Evolutionary conservation across 306 rosid species (phyloP), one percentile per base, ranked within the genome.

Genomic region (Malus sylvestris): DNA sequence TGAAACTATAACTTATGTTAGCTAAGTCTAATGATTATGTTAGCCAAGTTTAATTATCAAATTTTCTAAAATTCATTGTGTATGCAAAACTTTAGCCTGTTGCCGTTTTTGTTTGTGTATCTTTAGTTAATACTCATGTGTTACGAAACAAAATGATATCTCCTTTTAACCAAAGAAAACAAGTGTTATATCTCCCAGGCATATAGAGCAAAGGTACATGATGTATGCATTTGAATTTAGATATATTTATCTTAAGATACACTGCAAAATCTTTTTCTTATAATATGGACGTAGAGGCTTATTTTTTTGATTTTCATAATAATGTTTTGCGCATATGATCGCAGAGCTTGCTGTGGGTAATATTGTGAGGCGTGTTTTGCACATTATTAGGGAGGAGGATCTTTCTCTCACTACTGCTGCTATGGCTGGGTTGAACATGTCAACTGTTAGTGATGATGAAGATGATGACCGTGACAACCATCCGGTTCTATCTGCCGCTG

Each of bases 321-420:
- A 66, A 82, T 70, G 46, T 73, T 85, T 60, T 52, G 73, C 74
- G 59, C 45, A 66, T 83, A 80, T 67, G 16, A 83, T 79, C 55
- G 84, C 90, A 96, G 99, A 96, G 89, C 87, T 96, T 58, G 96
- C 99, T 45, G 99, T 96, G 82, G 99, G 99, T 71, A 96, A 96
- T 79, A 93, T 96, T 66, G 98, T 87, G 79, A 93, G 99, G 89
- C 98, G 99, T 75, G 89, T 93, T 86, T 83, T 96, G 87, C 93
- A 91, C 84, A 96, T 92, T 80, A 91, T 96, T 73, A 91, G 98
- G 86, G 98, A 96, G 91, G 99, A 92, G 81, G 83, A 93, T 82
- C 90, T 89, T 70, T 92, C 99, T 81, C 90, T 96, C 77, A 85
- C 92, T 13, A 86, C 98, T 4, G 98, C 89, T 78, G 93, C 96